Conservation (phyloP, 805 yeast genomes). For the Starmerella roubikii region DNA sequence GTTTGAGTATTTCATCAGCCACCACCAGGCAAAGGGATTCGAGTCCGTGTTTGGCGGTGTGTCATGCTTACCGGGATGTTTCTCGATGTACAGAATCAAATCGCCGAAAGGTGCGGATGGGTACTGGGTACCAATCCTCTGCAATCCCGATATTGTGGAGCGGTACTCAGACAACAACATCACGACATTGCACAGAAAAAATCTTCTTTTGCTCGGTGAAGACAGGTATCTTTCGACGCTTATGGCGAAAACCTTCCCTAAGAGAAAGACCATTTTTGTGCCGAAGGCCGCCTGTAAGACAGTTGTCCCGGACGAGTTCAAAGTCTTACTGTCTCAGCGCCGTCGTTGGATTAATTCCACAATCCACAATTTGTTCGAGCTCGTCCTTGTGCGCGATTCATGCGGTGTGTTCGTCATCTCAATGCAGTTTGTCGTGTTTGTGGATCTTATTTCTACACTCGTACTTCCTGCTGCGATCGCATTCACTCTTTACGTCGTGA, state of each 20-base stretch:
- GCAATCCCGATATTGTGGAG: constrained; percentile 88
- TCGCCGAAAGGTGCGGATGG: constrained; percentile 70
- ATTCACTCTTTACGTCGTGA: constrained; percentile 67
- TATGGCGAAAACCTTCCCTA: constrained; percentile 81
- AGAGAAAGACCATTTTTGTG: constrained; percentile 71
- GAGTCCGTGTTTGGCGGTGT: constrained; percentile 93
- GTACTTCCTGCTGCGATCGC: constrained; percentile 80
- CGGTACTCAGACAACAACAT: constrained; percentile 77
- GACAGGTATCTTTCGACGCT: constrained; percentile 75
- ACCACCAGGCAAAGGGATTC: constrained; percentile 87
- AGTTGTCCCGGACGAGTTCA: constrained; percentile 70
- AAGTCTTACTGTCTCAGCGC: constrained; percentile 74
- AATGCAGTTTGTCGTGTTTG: constrained; percentile 79
- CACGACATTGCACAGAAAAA: constrained; percentile 74
- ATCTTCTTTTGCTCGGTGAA: constrained; percentile 74
- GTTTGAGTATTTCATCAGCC: constrained; percentile 84
- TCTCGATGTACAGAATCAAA: constrained; percentile 81
- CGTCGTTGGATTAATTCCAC: constrained; percentile 97
- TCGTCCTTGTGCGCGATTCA: constrained; percentile 67
- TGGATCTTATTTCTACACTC: constrained; percentile 76
- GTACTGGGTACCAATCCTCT: constrained; percentile 85
- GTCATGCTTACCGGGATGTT: constrained; percentile 92
- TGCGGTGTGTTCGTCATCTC: constrained; percentile 93
- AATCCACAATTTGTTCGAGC: constrained; percentile 80
- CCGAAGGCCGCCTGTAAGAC: constrained; percentile 90